These are phyloP conservation scores for Chrysoporthe puriensis DNA, from an alignment of 2,329 filamentous ascomycete species.

Conservation along the genomic window DNA sequence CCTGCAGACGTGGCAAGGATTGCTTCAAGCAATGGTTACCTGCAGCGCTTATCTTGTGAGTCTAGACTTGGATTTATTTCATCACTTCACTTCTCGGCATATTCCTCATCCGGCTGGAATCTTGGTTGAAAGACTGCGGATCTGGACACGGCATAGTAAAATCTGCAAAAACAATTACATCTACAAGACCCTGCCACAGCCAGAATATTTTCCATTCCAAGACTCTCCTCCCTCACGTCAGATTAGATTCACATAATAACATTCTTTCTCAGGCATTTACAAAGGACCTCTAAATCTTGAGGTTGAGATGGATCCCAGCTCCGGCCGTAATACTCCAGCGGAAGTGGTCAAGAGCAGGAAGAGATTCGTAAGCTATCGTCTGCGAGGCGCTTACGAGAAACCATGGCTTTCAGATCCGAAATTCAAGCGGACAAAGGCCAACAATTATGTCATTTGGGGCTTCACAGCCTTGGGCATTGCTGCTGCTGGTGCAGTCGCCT, in stretches of 20 bases:
- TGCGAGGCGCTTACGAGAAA: slow-evolving; percentile 42
- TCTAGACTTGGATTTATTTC: background rate
- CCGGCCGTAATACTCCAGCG: slow-evolving; percentile 19
- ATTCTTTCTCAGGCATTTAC: background rate
- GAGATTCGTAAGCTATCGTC: slow-evolving; percentile 41
- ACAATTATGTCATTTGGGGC: slow-evolving; percentile 41
- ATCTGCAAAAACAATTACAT: background rate
- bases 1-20: slow-evolving; percentile 6
- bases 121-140: background rate
- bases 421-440: slow-evolving; percentile 40
- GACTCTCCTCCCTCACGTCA: background rate
- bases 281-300: background rate
- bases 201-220: background rate
- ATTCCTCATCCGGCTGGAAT: background rate
- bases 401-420: slow-evolving; percentile 43
- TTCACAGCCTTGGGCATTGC: slow-evolving; percentile 41
- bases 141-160: background rate
- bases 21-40: background rate
- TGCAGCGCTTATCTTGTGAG: slow-evolving; percentile 1
- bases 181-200: background rate
- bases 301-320: slow-evolving; percentile 10
- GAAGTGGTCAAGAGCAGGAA: slow-evolving; percentile 25
- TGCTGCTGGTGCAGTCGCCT: slow-evolving; percentile 40
- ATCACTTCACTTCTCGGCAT: background rate
- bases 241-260: background rate